A percentile compares a stretch with the other conserved stretches of the same genome.
Evolutionary conservation across 345 rosid species (phyloP).

Genomic region (Erysimum cheiranthoides): DNA sequence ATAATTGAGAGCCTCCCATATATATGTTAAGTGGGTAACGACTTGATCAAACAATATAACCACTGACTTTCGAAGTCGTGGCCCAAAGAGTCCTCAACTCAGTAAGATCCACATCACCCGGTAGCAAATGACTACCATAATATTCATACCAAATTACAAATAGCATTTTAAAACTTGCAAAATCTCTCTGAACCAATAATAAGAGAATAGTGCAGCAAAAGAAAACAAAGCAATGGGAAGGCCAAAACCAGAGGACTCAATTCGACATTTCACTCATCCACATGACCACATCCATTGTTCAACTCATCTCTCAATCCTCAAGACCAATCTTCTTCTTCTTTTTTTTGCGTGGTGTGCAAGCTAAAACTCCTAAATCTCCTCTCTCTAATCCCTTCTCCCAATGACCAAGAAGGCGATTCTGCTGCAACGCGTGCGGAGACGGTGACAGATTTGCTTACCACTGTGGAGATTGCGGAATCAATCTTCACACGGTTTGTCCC

Average conservation of each 20-base stretch:
- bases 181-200: background rate
- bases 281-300: slow-evolving; percentile 53
- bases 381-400: slow-evolving; percentile 43
- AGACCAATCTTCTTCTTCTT: slow-evolving; percentile 8
- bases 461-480: slow-evolving; percentile 50
- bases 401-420: slow-evolving; percentile 47
- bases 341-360: slow-evolving; percentile 51
- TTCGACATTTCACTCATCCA: slow-evolving; percentile 57
- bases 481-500: slow-evolving; percentile 57
- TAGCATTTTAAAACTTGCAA: slow-evolving; percentile 6
- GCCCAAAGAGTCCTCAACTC: background rate
- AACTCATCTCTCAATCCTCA: slow-evolving; percentile 42
- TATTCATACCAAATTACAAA: background rate
- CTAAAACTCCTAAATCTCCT: slow-evolving; percentile 44
- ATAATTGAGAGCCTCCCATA: background rate
- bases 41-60: background rate
- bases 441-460: slow-evolving; percentile 59
- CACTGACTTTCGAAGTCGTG: slow-evolving; percentile 11
- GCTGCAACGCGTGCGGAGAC: slow-evolving; percentile 49
- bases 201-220: background rate
- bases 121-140: background rate
- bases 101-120: slow-evolving; percentile 9
- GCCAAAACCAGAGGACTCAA: slow-evolving; percentile 44
- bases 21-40: background rate
- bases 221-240: slow-evolving; percentile 28